These are phyloP conservation scores for Piloderma croceum DNA, from an alignment of 768 basidiomycete species.

Conservation along the genomic window DNA sequence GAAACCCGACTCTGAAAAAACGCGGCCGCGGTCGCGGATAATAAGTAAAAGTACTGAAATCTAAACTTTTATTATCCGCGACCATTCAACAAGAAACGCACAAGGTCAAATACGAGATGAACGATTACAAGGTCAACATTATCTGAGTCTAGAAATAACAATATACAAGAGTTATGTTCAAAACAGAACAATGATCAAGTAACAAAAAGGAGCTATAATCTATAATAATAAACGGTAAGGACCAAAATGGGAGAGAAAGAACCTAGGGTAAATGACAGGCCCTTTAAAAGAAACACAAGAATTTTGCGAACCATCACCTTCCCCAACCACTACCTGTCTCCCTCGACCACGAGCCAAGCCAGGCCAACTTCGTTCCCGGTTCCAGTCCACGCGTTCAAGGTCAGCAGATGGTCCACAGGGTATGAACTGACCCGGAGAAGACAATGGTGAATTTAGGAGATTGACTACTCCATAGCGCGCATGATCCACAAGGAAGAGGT, in stretches of 20 bases:
- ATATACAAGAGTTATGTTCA: too few species aligned
- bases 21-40: too few species aligned
- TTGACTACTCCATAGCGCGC: slow-evolving; percentile 30
- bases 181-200: slow-evolving; percentile 30
- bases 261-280: not conserved
- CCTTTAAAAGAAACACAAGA: not conserved
- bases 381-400: slow-evolving; percentile 42
- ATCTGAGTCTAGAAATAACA: too few species aligned
- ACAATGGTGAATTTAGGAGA: slow-evolving; percentile 16
- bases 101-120: too few species aligned
- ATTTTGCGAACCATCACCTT: not conserved
- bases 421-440: slow-evolving; percentile 24
- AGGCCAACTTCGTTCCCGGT: slow-evolving; percentile 34
- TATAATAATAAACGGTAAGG: slow-evolving; percentile 1
- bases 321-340: slow-evolving; percentile 33
- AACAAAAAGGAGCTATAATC: too few species aligned
- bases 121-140: too few species aligned
- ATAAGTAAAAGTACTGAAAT: too few species aligned
- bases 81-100: too few species aligned
- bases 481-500: slow-evolving; percentile 35
- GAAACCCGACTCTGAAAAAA: too few species aligned
- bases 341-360: slow-evolving; percentile 23
- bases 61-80: too few species aligned
- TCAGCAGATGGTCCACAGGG: slow-evolving; percentile 51
- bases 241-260: slow-evolving; percentile 2